These are phyloP conservation scores for Penicillium sp. DNA, from an alignment of 2,329 filamentous ascomycete species.

Conservation along the genomic window DNA sequence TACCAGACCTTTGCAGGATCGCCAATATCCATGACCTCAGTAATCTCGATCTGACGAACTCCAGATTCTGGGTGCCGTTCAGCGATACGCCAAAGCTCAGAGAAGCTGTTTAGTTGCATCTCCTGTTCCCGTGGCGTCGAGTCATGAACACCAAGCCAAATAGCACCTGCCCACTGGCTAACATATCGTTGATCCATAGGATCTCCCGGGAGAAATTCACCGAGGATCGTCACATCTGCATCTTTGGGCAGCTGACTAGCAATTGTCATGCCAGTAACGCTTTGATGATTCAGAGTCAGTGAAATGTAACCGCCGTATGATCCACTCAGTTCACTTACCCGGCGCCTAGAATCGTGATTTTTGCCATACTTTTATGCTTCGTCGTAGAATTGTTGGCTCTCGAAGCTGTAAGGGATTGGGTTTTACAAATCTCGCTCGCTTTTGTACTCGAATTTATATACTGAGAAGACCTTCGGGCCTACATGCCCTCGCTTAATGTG, in stretches of 20 bases:
- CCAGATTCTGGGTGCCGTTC: slow-evolving; percentile 13
- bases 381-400: too few species aligned
- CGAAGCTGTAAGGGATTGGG: too few species aligned
- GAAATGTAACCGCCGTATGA: too few species aligned
- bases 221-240: slow-evolving; percentile 33
- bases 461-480: too few species aligned
- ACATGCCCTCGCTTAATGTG: too few species aligned
- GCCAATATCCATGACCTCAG: slow-evolving; percentile 14
- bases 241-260: background rate
- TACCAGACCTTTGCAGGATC: slow-evolving; percentile 8
- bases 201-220: slow-evolving; percentile 34
- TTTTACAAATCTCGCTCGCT: too few species aligned
- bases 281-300: background rate
- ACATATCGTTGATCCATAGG: slow-evolving; percentile 26
- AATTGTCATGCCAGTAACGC: background rate
- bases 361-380: slow-evolving; percentile 2
- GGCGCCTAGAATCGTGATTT: slow-evolving; percentile 14
- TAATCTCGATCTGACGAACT: slow-evolving; percentile 9
- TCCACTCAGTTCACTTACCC: background rate
- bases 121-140: slow-evolving; percentile 20
- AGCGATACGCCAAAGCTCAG: slow-evolving; percentile 8
- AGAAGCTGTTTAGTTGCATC: slow-evolving; percentile 28
- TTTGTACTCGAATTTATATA: too few species aligned
- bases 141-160: slow-evolving; percentile 28
- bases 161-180: slow-evolving; percentile 37